A percentile compares a stretch with the other conserved stretches of the same genome.
Conservation (phyloP, 176 grass and related monocot species). For the Miscanthus lutarioriparius region DNA sequence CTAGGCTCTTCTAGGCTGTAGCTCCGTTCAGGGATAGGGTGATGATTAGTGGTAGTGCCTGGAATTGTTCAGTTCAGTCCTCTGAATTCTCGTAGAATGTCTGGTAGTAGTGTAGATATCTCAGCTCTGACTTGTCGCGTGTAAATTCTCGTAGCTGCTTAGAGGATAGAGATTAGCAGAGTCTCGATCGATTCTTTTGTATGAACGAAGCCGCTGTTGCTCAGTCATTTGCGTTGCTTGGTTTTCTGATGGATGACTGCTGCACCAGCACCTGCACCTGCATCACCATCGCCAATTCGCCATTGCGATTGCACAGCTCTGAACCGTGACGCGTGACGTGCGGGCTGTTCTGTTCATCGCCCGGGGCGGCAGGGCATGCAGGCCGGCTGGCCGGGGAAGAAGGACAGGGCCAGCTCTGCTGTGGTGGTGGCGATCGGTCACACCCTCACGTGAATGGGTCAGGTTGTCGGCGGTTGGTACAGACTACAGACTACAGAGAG, state of each 20-base stretch:
- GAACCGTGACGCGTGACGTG: too few relatives aligned
- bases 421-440: too few relatives aligned
- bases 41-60: too few relatives aligned
- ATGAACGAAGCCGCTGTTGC: background rate
- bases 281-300: background rate
- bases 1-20: background rate
- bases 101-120: conserved; percentile 57
- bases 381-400: too few relatives aligned
- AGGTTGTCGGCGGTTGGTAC: background rate
- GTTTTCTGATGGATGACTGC: too few relatives aligned
- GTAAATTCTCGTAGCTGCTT: conserved; percentile 37
- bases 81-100: conserved; percentile 2
- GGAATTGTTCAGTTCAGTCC: background rate
- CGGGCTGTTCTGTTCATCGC: too few relatives aligned
- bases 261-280: too few relatives aligned
- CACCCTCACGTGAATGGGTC: background rate
- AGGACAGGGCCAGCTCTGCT: too few relatives aligned
- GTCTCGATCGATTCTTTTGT: conserved; percentile 18
- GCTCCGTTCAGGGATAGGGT: background rate
- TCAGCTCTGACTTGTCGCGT: background rate
- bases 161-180: background rate
- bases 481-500: background rate
- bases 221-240: background rate
- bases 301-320: background rate
- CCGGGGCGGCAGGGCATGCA: background rate